A percentile compares a stretch with the other conserved stretches of the same genome.
These are phyloP conservation scores for Luvunga scandens DNA, from an alignment of 345 rosid species.

Conservation along the genomic window DNA sequence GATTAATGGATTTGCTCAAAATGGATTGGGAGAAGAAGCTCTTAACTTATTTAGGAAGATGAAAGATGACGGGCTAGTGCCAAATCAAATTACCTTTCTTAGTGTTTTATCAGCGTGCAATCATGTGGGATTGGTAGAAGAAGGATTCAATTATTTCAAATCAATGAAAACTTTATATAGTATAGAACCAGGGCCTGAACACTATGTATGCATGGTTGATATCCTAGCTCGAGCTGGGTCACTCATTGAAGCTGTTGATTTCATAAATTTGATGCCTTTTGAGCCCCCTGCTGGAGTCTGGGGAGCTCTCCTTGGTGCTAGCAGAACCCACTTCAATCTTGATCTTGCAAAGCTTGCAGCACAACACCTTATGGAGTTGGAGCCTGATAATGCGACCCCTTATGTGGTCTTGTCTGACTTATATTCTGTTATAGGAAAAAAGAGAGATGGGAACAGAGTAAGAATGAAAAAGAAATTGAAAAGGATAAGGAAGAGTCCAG, in stretches of 20 bases:
- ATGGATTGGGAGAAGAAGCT: conserved; percentile 61
- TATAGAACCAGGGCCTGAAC: conserved; percentile 66
- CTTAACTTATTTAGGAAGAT: conserved; percentile 44
- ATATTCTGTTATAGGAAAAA: conserved; percentile 42
- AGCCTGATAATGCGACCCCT: conserved; percentile 67
- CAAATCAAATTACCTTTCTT: conserved; percentile 69
- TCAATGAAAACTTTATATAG: conserved; percentile 49
- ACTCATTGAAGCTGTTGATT: conserved; percentile 53
- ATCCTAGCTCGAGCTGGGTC: conserved; percentile 75
- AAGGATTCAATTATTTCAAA: conserved; percentile 57
- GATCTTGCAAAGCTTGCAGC: conserved; percentile 75
- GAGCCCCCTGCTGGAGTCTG: conserved; percentile 72
- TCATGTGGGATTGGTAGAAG: conserved; percentile 65
- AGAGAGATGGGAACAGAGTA: conserved; percentile 38
- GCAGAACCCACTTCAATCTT: conserved; percentile 47
- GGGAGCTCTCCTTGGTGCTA: conserved; percentile 78
- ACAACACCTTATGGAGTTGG: conserved; percentile 49
- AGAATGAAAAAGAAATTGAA: conserved; percentile 43
- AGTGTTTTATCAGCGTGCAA: conserved; percentile 69
- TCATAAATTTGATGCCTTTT: conserved; percentile 54
- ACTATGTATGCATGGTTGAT: conserved; percentile 79
- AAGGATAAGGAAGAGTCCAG: conserved; percentile 70
- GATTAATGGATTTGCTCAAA: conserved; percentile 70
- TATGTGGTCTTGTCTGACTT: conserved; percentile 69
- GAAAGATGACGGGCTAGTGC: conserved; percentile 44